Evolutionary conservation across 805 yeast genomes (phyloP), one percentile per base, ranked within the genome.

Genomic region (Spathaspora boniae): DNA sequence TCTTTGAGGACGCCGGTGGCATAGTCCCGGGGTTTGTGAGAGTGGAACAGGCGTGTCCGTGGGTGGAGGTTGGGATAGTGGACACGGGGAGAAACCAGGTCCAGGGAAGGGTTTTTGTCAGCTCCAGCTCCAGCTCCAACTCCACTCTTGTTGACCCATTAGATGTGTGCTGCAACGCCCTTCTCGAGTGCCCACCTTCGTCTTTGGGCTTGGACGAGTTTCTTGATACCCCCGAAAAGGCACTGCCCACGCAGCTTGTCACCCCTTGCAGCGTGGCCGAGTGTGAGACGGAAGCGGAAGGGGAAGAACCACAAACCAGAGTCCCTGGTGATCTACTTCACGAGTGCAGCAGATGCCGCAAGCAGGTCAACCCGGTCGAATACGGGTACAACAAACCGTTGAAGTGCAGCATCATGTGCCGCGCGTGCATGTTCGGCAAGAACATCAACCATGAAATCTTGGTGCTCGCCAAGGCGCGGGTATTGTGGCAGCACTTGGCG

Each of bases 1-100:
- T 68, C 17, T 68, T 71, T 40, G 67, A 58, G 43, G 76, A 74
- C 40, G 72, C 75, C 2, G 48, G 64, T 3, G 35, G 38, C 23
- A 58, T 59, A 4, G 52, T 55, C 27, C 45, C 62, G 4, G 65
- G 74, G 0, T 48, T 60, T 1, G 44, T 69, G 4, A 56, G 46
- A 34, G 35, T 62, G 5, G 41, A 28, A 4, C 9, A 20, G n/a
- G 17, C 16, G 6, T 27, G 5, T 9, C n/a, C n/a, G n/a, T n/a
- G n/a, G n/a, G 20, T 36, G 8, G 34, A 38, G 9, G 23, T 44
- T 22, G 46, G 46, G 3, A 6, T 21, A 2, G 22, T 42, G 6
- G 18, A 36, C 26, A 36, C 37, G 12, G 43, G 40, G 2, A 25
- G 21, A 9, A 27, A 35, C 31, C 12, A 21, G 9, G 33, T 40